A percentile compares a stretch with the other conserved stretches of the same genome.
phyloP scores from a whole-genome alignment of 371 early-diverging fungal species.

The Sporodiniella umbellata region DNA sequence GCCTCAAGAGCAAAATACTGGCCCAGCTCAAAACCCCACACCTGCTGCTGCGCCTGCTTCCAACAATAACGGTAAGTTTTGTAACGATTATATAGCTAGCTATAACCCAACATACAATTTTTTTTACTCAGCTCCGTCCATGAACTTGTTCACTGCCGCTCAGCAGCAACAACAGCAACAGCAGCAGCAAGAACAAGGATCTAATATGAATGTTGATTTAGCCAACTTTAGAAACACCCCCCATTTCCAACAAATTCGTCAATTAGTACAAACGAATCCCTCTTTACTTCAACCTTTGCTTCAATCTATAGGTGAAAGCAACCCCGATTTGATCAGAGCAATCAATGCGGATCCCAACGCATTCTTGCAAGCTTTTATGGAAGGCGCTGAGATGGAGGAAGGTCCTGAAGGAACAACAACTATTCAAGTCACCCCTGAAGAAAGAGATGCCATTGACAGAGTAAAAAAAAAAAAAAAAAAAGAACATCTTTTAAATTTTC shows the following conservation, averaged over 20 bases:
- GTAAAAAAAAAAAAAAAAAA: slow-evolving; percentile 39
- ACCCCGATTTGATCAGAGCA: slow-evolving; percentile 82
- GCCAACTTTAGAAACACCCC: slow-evolving; percentile 71
- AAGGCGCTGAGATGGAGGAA: slow-evolving; percentile 57
- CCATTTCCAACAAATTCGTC: slow-evolving; percentile 90
- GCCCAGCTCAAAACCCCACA: slow-evolving; percentile 15
- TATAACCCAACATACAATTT: slow-evolving; percentile 6
- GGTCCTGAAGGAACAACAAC: slow-evolving; percentile 48
- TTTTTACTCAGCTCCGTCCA: slow-evolving; percentile 26
- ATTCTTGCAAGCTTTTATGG: slow-evolving; percentile 77
- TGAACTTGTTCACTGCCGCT: slow-evolving; percentile 60
- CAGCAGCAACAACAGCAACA: slow-evolving; percentile 43
- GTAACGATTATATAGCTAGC: background rate
- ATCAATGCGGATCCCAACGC: slow-evolving; percentile 78
- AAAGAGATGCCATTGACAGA: slow-evolving; percentile 89
- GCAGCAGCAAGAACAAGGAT: slow-evolving; percentile 42
- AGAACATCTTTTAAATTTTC: background rate
- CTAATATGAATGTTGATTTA: slow-evolving; percentile 41
- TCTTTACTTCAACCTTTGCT: slow-evolving; percentile 84
- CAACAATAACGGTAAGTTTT: background rate
- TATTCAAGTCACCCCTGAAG: slow-evolving; percentile 86
- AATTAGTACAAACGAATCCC: slow-evolving; percentile 85
- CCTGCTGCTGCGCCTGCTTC: slow-evolving; percentile 32
- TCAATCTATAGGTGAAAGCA: slow-evolving; percentile 75
- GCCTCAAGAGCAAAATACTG: slow-evolving; percentile 4